These are phyloP conservation scores for Trichoderma polysporum DNA, from an alignment of 2,329 filamentous ascomycete genomes.

Conservation along the genomic window DNA sequence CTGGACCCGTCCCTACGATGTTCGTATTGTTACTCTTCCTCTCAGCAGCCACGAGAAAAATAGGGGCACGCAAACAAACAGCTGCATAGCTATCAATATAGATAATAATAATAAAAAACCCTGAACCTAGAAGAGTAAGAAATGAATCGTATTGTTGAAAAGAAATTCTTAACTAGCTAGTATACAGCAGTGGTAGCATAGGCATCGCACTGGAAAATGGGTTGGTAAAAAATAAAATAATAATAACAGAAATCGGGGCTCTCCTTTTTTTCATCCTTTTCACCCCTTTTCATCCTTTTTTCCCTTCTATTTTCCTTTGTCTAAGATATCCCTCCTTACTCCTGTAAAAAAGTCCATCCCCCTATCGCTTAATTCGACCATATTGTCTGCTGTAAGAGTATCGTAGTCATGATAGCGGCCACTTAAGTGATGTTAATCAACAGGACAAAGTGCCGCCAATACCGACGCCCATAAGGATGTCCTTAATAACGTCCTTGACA, in stretches of 20 bases:
- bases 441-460: too few species aligned
- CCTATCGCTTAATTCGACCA: not conserved
- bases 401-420: not conserved
- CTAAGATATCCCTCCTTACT: not conserved
- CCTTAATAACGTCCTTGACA: too few species aligned
- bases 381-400: not conserved
- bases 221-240: not conserved
- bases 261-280: not conserved
- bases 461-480: too few species aligned
- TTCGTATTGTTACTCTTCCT: too few species aligned
- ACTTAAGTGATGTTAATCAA: too few species aligned
- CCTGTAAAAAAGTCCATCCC: not conserved
- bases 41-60: too few species aligned
- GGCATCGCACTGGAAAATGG: not conserved
- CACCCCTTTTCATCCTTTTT: not conserved
- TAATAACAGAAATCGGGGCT: not conserved
- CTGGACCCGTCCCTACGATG: too few species aligned
- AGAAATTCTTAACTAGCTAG: not conserved
- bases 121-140: too few species aligned
- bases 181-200: not conserved
- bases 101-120: too few species aligned
- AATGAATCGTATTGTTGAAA: not conserved
- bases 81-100: too few species aligned
- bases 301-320: not conserved
- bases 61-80: too few species aligned